phyloP scores from a whole-genome alignment of 768 basidiomycete genomes.

The Boletus sp. region DNA sequence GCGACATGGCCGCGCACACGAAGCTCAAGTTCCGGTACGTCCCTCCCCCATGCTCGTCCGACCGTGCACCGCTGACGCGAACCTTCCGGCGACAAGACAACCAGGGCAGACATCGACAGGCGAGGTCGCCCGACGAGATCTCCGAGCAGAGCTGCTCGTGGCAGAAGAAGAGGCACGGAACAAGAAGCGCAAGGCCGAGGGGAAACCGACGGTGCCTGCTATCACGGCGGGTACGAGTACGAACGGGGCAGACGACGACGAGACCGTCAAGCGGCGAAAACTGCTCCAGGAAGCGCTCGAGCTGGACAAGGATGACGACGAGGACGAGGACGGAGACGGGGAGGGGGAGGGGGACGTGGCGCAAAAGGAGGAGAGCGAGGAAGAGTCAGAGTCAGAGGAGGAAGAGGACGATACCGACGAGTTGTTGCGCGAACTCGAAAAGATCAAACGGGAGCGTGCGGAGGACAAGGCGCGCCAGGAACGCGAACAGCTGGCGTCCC shows the following conservation, averaged over 20 bases:
- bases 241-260: constrained; percentile 53
- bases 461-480: constrained; percentile 88
- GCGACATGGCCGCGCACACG: constrained; percentile 93
- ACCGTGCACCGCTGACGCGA: background rate
- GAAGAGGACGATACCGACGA: constrained; percentile 79
- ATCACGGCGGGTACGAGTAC: constrained; percentile 25
- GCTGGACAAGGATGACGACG: constrained; percentile 87
- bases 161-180: constrained; percentile 88
- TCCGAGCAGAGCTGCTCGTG: constrained; percentile 75
- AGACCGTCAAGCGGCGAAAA: constrained; percentile 79
- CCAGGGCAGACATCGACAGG: constrained; percentile 80
- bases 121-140: constrained; percentile 78
- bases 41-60: background rate
- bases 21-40: constrained; percentile 95
- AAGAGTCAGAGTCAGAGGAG: constrained; percentile 61
- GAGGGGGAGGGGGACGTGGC: constrained; percentile 38
- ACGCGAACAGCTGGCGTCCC: constrained; percentile 62
- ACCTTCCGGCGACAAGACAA: constrained; percentile 49
- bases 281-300: constrained; percentile 83
- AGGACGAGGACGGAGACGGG: constrained; percentile 72
- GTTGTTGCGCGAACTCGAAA: constrained; percentile 93
- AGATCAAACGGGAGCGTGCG: constrained; percentile 94
- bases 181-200: constrained; percentile 91
- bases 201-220: constrained; percentile 43
- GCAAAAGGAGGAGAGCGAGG: constrained; percentile 45